phyloP scores from a whole-genome alignment of 371 early-diverging fungal genomes.

The Dichotomocladium elegans region DNA sequence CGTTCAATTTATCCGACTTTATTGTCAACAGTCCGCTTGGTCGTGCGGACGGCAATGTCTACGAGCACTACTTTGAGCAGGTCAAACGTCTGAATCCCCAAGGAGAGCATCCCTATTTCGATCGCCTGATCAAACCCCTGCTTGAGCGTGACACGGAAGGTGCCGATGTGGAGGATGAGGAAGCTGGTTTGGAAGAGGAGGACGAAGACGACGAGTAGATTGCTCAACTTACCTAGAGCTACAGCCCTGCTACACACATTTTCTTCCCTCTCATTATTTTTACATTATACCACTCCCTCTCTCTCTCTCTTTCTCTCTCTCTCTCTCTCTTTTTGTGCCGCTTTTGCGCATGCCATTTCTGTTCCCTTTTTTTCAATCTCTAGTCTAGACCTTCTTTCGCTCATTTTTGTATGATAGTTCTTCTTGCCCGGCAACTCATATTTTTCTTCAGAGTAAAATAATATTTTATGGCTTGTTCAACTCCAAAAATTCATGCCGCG shows the following conservation, averaged over 20 bases:
- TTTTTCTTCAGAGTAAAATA: no score
- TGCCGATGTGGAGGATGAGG: constrained; percentile 49
- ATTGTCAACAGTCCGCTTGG: constrained; percentile 89
- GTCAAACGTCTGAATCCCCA: constrained; percentile 77
- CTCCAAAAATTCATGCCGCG: no score
- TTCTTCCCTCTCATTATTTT: constrained; percentile 1
- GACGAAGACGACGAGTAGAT: constrained; percentile 21
- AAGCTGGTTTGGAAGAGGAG: constrained; percentile 27
- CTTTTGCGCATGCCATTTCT: no score
- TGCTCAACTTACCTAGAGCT: neutral
- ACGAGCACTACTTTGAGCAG: constrained; percentile 83
- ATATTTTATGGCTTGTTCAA: no score
- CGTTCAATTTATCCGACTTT: constrained; percentile 85
- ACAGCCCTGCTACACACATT: no score
- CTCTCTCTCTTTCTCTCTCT: neutral
- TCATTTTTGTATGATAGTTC: no score
- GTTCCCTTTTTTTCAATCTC: no score
- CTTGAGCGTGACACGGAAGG: constrained; percentile 58
- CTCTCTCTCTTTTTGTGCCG: neutral
- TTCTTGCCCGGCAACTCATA: no score
- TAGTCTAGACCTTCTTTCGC: no score
- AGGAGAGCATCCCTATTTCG: constrained; percentile 77
- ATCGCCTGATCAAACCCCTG: constrained; percentile 77
- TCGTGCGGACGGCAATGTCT: constrained; percentile 83
- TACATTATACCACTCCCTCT: neutral